Base-by-base conservation (phyloP, 257 asterid genomes). In the Fraxinus pennsylvanica region DNA sequence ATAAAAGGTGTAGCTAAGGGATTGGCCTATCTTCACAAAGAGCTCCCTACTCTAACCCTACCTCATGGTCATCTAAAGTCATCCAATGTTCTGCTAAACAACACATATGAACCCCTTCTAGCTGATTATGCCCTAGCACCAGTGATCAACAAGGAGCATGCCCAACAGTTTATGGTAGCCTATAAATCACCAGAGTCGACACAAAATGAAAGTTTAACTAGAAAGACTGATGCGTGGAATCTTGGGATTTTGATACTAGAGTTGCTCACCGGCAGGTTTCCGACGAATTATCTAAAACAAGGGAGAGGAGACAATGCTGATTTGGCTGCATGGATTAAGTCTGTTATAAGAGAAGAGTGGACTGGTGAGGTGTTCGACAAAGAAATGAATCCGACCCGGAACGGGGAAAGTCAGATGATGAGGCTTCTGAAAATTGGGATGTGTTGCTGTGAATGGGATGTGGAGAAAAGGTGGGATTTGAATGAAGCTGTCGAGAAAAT, bases 1-100 rank as follows among this genome's bases (percentile, higher is more conserved):
- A 81, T 91, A 76, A 88, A 91, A 80, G 96, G 96, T 5, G 89
- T 90, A 14, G 84, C 91, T 15, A 85, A 82, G 35, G 96, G 94
- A 0, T 77, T 91, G 47, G 38, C 80, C 38, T 78, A 88, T 78
- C 91, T 91, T 0, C 77, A 87, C 85, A 75, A 81, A n/a, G 83
- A 87, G 30, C 81, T 91, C 3, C 89, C 93, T 1, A 29, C 78
- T 3, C 35, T 85, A 6, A 25, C 85, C 14, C 87, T 90, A 0
- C 97, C 96, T 0, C 94, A 92, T 54, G 97, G 97, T 30, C 87
- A 92, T 79, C 88, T 92, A 19, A 92, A 92, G 75, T 92, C 97
- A 2, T 89, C 96, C 1, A 92, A 90, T 73, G 90, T 90, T 27
- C 94, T 90, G 2, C 66, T 92, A 0, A 82, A 83, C 81, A 1